Conservation (phyloP, 2,329 filamentous ascomycete genomes). For the Proliferodiscus dingleyae region DNA sequence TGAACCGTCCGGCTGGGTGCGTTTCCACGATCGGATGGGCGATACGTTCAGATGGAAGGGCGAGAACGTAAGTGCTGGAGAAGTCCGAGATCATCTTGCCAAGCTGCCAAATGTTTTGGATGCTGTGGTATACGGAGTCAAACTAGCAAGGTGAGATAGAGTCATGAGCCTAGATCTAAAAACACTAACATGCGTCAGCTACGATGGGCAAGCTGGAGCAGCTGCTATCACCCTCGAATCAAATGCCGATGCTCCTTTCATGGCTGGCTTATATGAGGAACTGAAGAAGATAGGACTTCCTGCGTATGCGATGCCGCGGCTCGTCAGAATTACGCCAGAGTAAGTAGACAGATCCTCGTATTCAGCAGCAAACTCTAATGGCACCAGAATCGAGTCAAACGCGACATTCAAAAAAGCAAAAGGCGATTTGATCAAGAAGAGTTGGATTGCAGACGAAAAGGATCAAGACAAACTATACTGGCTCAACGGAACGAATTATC, state of each 20-base stretch:
- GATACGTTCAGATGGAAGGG: slow-evolving; percentile 51
- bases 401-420: slow-evolving; percentile 49
- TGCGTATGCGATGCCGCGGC: slow-evolving; percentile 40
- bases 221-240: slow-evolving; percentile 40
- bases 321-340: slow-evolving; percentile 43
- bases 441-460: slow-evolving; percentile 34
- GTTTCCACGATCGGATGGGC: slow-evolving; percentile 45
- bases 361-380: too few species aligned
- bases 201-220: slow-evolving; percentile 44
- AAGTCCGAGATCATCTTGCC: slow-evolving; percentile 41
- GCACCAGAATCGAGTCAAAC: slow-evolving; percentile 35
- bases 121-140: slow-evolving; percentile 41
- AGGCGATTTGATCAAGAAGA: slow-evolving; percentile 37
- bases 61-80: slow-evolving; percentile 43
- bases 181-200: too few species aligned
- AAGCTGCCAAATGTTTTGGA: slow-evolving; percentile 37
- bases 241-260: slow-evolving; percentile 33
- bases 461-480: slow-evolving; percentile 38
- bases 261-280: slow-evolving; percentile 33
- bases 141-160: slow-evolving; percentile 35
- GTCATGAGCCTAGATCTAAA: too few species aligned
- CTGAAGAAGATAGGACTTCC: slow-evolving; percentile 42
- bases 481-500: slow-evolving; percentile 38
- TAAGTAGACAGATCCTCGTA: slow-evolving; percentile 25
- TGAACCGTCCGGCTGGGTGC: slow-evolving; percentile 38